phyloP scores from a whole-genome alignment of 2,329 filamentous ascomycete species.

The Alternaria panax region DNA sequence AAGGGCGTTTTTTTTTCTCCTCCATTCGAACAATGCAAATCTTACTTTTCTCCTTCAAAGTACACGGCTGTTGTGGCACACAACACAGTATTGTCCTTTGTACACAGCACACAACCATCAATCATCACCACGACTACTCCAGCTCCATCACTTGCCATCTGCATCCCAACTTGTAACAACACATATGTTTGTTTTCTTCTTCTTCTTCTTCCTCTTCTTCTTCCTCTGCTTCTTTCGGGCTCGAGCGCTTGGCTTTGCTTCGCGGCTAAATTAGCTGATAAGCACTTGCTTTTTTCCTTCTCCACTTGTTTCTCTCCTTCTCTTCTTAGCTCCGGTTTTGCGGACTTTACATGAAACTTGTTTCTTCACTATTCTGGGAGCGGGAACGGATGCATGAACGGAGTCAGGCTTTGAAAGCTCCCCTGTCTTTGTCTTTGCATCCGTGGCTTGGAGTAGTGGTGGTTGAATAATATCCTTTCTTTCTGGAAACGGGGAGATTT shows the following conservation, averaged over 20 bases:
- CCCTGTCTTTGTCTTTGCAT: background rate
- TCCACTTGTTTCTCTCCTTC: background rate
- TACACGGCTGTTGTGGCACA: slow-evolving; percentile 1
- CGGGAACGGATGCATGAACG: background rate
- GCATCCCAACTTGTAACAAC: slow-evolving; percentile 22
- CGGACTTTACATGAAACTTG: background rate
- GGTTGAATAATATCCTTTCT: background rate
- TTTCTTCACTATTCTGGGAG: background rate
- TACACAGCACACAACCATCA: slow-evolving; percentile 1
- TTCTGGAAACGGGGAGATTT: too few relatives aligned
- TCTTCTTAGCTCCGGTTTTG: background rate
- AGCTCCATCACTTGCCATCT: slow-evolving; percentile 2
- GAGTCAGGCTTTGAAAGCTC: background rate
- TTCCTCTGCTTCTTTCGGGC: background rate
- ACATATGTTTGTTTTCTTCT: slow-evolving; percentile 6
- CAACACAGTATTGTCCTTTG: slow-evolving; percentile 4
- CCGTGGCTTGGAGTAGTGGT: background rate
- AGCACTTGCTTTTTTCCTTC: background rate
- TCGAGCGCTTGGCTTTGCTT: slow-evolving; percentile 10
- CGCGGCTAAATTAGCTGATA: background rate
- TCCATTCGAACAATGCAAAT: slow-evolving; percentile 9
- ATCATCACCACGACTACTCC: slow-evolving; percentile 11
- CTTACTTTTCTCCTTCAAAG: background rate
- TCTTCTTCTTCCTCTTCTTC: slow-evolving; percentile 2
- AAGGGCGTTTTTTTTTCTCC: slow-evolving; percentile 3